These are phyloP conservation scores for Gossypium schwendimanii DNA, from an alignment of 441 rosid species.

Conservation along the genomic window DNA sequence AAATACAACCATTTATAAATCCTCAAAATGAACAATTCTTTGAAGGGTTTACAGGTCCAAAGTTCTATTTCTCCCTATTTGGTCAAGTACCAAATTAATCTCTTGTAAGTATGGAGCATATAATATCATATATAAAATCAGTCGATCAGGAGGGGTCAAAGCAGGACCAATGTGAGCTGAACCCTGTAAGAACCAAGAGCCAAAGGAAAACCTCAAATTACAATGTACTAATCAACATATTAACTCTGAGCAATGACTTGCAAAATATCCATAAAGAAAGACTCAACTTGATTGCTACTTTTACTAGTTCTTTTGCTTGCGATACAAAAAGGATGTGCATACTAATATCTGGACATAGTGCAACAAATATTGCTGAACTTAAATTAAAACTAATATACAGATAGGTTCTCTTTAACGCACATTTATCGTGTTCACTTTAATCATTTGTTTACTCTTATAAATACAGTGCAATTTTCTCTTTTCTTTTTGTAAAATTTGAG, in stretches of 20 bases:
- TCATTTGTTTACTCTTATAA: not conserved
- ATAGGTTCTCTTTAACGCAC: not conserved
- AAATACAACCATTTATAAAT: not conserved
- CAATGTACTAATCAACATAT: not conserved
- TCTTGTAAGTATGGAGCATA: not conserved
- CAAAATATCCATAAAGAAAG: not conserved
- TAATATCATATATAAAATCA: not conserved
- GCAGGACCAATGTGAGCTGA: slow-evolving; percentile 99
- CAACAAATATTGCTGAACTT: not conserved
- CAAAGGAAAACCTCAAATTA: not conserved
- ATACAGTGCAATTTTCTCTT: not conserved
- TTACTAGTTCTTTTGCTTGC: not conserved
- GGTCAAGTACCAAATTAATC: not conserved
- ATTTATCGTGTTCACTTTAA: not conserved
- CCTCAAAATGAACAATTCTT: slow-evolving; percentile 1
- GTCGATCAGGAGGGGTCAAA: slow-evolving; percentile 42
- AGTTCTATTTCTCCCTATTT: not conserved
- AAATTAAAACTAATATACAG: not conserved
- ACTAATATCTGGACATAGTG: not conserved
- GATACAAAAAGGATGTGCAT: not conserved
- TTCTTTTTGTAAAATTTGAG: not conserved
- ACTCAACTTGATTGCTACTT: not conserved
- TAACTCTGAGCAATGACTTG: not conserved
- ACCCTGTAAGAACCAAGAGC: slow-evolving; percentile 53
- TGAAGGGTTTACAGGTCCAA: not conserved